Base-by-base conservation (phyloP, 208 protist species). In the Crithidia mellificae region DNA sequence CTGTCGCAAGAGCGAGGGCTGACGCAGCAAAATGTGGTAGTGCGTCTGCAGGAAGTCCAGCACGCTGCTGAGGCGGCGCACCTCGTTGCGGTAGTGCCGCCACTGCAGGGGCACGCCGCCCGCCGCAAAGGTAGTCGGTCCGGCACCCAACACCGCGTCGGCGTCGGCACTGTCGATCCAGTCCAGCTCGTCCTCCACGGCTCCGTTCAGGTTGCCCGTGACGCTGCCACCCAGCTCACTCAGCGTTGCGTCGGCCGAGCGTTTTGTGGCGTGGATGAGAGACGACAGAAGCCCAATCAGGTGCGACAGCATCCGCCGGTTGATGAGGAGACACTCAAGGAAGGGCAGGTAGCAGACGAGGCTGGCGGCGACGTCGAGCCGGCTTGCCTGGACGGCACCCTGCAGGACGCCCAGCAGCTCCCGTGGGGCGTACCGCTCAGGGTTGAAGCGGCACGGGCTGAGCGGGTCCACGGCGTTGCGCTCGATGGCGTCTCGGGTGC, bases 351-450 rank as follows among this genome's bases (percentile, higher is more conserved):
- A 87, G 34, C 72, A 61, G 7, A 74, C 67, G 1, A 94, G 54
- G 12, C 72, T 63, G 3, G 72, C 66, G 6, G 80, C 69, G 15
- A 91, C 57, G 25, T 94, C 91, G 22, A 77, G 69, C 2, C 83
- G 79, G 14, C 77, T 66, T 4, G 83, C 81, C n/a, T 73, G 79
- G 38, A 87, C 51, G 12, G 83, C 72, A 34, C 81, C 68, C 39
- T 92, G 78, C 54, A 96, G 71, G 3, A 94, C 59, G n/a, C 78
- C 68, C 12, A 95, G 51, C 19, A 92, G 71, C 59, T 93, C 86
- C 5, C 67, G 76, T 1, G 85, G 73, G 2, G 78, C 55, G 73
- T 92, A 91, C 12, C 81, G 83, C 14, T 64, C 25, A 0, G 86
- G 83, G 27, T 65, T 47, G 59, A 93, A 89, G 2, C 73, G 43